Conservation (phyloP, 768 basidiomycete genomes). For the Hemileccinum impolitum region DNA sequence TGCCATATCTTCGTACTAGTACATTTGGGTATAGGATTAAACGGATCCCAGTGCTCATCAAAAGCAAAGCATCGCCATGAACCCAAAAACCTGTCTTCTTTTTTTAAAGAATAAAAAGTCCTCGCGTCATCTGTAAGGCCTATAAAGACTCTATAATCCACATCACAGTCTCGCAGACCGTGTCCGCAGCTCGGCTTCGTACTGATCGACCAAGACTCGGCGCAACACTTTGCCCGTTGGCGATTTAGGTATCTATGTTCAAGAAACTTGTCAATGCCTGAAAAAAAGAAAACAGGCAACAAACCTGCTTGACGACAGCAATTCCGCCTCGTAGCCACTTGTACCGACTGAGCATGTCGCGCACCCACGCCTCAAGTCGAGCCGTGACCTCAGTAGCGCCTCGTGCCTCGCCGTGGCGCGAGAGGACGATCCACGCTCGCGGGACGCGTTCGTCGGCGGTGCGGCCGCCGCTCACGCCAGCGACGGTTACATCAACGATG, state of each 20-base stretch:
- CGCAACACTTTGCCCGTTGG: slow-evolving; percentile 43
- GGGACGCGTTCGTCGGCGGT: slow-evolving; percentile 72
- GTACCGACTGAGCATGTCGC: slow-evolving; percentile 62
- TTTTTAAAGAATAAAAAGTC: no score
- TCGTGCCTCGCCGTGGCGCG: slow-evolving; percentile 46
- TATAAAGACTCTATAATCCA: no score
- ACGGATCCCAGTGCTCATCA: no score
- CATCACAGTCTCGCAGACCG: background rate
- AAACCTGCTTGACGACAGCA: slow-evolving; percentile 58
- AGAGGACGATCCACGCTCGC: slow-evolving; percentile 76
- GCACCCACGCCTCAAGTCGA: slow-evolving; percentile 58
- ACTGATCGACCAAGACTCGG: background rate
- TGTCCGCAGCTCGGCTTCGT: background rate
- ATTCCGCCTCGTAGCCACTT: slow-evolving; percentile 78
- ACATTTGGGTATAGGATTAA: no score
- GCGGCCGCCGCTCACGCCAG: slow-evolving; percentile 69
- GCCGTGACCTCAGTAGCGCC: slow-evolving; percentile 41
- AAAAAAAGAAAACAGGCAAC: slow-evolving; percentile 16
- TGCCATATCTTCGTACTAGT: no score
- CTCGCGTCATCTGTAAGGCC: no score
- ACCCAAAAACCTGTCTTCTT: no score
- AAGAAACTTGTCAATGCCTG: background rate
- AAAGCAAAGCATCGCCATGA: no score
- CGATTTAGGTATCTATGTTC: slow-evolving; percentile 62
- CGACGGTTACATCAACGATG: slow-evolving; percentile 65